Conservation (phyloP, 495 filamentous ascomycete genomes). For the Massariosphaeria phaeospora region DNA sequence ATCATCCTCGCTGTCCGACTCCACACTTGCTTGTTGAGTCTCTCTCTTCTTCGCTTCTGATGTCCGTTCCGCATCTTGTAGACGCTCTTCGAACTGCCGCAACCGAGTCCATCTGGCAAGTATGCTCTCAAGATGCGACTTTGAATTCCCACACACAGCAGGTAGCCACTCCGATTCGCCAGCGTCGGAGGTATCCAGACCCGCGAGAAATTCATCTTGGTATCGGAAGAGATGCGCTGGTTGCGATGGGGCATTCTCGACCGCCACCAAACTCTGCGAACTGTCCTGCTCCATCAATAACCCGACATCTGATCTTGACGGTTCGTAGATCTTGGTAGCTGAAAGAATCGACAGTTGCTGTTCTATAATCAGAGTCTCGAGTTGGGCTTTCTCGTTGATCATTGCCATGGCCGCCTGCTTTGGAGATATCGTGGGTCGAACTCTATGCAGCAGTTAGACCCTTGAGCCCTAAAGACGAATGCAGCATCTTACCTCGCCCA, state of each 20-base stretch:
- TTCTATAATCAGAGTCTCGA: conserved; percentile 30
- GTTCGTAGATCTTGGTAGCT: conserved; percentile 9
- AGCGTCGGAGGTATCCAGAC: conserved; percentile 2
- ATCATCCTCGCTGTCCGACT: conserved; percentile 28
- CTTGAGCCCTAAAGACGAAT: too few species aligned
- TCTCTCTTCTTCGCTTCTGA: conserved; percentile 11
- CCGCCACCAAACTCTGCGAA: conserved; percentile 9
- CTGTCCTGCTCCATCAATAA: conserved; percentile 14
- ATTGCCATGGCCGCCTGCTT: conserved; percentile 8
- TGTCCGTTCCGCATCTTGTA: conserved; percentile 8
- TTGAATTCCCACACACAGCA: conserved; percentile 8
- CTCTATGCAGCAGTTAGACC: conserved; percentile 11
- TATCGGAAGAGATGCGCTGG: conserved; percentile 15
- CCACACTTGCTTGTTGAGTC: conserved; percentile 25
- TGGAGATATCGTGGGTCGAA: conserved; percentile 20
- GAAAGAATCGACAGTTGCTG: conserved; percentile 25
- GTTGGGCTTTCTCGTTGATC: conserved; percentile 24
- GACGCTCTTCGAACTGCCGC: conserved; percentile 10
- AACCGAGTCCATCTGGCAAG: conserved; percentile 25
- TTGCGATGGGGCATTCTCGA: background rate
- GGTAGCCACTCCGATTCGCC: conserved; percentile 14
- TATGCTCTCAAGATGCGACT: conserved; percentile 17
- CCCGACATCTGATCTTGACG: background rate
- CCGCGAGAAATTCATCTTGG: conserved; percentile 13
- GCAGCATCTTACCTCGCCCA: conserved; percentile 19